Conservation (phyloP, 441 rosid species). For the Erodium trifolium region DNA sequence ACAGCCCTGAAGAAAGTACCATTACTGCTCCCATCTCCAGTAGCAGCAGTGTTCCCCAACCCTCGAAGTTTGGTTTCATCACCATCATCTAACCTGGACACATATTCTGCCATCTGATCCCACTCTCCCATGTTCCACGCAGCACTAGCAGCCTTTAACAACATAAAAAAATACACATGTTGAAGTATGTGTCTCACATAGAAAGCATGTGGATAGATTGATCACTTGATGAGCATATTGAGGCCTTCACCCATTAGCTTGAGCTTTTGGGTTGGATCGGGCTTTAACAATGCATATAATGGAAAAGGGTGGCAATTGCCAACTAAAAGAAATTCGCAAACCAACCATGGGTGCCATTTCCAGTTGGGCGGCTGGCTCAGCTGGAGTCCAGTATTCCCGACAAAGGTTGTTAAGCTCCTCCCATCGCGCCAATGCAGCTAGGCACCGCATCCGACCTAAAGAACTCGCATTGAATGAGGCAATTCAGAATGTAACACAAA, state of each 20-base stretch:
- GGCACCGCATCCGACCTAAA: constrained; percentile 96
- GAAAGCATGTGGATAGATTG: too few relatives aligned
- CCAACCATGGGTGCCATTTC: constrained; percentile 99
- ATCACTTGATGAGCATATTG: too few relatives aligned
- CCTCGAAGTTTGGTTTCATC: constrained; percentile 90
- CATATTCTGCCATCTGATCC: constrained; percentile 99
- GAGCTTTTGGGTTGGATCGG: too few relatives aligned
- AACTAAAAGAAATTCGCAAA: constrained; percentile 20
- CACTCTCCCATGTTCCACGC: constrained; percentile 99
- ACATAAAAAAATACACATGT: constrained; percentile 14
- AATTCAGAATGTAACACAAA: constrained; percentile 1
- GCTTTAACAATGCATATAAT: too few relatives aligned
- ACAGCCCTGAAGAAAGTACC: constrained; percentile 99
- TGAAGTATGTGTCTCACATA: too few relatives aligned
- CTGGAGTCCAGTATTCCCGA: constrained; percentile 98
- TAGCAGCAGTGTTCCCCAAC: constrained; percentile 83
- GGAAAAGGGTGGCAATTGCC: constrained; percentile 6
- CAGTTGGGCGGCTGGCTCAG: constrained; percentile 92
- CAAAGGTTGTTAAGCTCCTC: constrained; percentile 95
- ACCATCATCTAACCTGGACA: constrained; percentile 92
- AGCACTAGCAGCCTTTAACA: constrained; percentile 83
- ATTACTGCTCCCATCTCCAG: constrained; percentile 94
- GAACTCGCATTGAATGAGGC: constrained; percentile 18
- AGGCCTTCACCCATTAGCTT: too few relatives aligned
- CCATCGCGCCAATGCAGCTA: constrained; percentile 99